These are phyloP conservation scores for Serendipita sp. DNA, from an alignment of 768 basidiomycete genomes.

Conservation along the genomic window DNA sequence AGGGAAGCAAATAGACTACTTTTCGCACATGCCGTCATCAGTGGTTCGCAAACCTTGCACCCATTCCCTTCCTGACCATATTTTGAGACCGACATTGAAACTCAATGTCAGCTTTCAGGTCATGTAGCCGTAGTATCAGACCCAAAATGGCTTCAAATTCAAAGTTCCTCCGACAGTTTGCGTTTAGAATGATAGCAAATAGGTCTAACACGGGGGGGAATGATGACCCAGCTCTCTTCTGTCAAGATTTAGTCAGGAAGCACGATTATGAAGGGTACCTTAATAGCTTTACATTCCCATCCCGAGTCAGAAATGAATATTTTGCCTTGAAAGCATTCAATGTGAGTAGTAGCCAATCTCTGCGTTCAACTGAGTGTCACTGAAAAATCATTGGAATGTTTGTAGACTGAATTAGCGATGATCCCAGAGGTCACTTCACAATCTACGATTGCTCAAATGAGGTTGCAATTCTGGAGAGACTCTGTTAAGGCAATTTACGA, in stretches of 20 bases:
- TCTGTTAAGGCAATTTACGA: constrained; percentile 49
- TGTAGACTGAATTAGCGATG: constrained; percentile 58
- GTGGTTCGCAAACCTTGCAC: too few relatives aligned
- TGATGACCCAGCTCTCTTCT: constrained; percentile 28
- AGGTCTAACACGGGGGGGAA: neutral
- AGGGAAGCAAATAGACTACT: too few relatives aligned
- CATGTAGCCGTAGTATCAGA: too few relatives aligned
- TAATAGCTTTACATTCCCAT: constrained; percentile 53
- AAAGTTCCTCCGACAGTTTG: too few relatives aligned
- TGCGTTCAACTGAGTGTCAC: neutral
- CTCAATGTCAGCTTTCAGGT: too few relatives aligned
- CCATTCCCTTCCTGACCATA: too few relatives aligned
- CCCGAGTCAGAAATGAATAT: constrained; percentile 43
- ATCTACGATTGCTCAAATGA: constrained; percentile 56
- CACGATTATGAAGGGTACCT: constrained; percentile 74
- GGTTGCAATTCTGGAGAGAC: constrained; percentile 79
- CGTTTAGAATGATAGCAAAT: neutral
- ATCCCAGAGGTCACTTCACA: constrained; percentile 65
- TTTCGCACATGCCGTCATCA: too few relatives aligned
- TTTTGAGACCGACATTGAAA: too few relatives aligned
- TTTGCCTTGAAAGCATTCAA: constrained; percentile 72
- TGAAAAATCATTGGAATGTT: constrained; percentile 8
- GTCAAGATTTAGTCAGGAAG: constrained; percentile 51
- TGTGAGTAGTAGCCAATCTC: constrained; percentile 30
- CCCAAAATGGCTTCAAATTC: too few relatives aligned